Evolutionary conservation across 345 rosid species (phyloP), one percentile per base, ranked within the genome.

Genomic region (Orychophragmus violaceus): DNA sequence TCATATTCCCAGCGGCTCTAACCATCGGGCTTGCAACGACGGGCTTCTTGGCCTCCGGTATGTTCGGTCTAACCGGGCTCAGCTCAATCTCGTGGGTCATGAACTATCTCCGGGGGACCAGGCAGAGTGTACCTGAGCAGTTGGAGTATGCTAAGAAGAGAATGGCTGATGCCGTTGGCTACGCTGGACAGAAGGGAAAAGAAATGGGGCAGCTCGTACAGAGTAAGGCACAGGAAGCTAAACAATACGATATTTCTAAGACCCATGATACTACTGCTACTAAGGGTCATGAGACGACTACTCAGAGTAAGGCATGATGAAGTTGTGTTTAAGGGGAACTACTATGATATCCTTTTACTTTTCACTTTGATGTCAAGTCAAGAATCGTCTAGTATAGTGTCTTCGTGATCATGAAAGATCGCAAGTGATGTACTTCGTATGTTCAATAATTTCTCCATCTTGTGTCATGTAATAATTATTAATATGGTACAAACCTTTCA

Each of bases 1-100:
- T 85, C 45, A 61, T 85, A n/a, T 81, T 83, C 41, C 91, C 86
- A 0, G 80, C 86, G 1, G 79, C 86, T n/a, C 37, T 86, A 57
- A 75, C 76, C 42, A 11, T 86, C 6, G 83, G 77, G 35, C 64
- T 78, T 13, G 80, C 91, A 0, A 32, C 69, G 1, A 64, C 75
- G 1, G 81, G 86, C 1, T 66, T 82, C 70, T 50, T 80, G 54
- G 51, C 79, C 18, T 78, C 88, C 0, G 86, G 85, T 29, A 81
- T 83, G 52, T 73, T 82, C 0, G 88, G 85, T 59, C 18, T 80
- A 21, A 83, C 80, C 0, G 85, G 83, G 8, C 70, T 82, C 24
- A 75, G 82, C 8, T 82, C 91, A 0, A 67, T 83, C 10, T 80
- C 88, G 0, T 82, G 83, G 82, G 72, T 83, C 22, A 46, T 69